Evolutionary conservation across 495 filamentous ascomycete genomes (phyloP), one percentile per base, ranked within the genome.

Genomic region (Lasiosphaeria hispida): DNA sequence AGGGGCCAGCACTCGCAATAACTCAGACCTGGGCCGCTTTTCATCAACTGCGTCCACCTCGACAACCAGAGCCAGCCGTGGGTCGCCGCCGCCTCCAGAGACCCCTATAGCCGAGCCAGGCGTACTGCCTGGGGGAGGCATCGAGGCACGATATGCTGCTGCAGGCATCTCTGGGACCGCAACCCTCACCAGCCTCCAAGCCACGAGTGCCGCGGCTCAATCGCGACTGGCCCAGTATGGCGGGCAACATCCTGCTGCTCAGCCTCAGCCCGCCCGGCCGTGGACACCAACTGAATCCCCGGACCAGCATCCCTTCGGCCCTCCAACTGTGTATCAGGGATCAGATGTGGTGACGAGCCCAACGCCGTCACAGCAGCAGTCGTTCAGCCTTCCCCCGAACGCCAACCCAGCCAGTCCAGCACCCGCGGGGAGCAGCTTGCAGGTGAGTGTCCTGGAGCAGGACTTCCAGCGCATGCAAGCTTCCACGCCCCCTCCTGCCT

Each of bases 231-330:
- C 87, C 19, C 89, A 91, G 52, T 95, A 96, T 75, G 79, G 80
- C 23, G 65, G 71, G 39, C 71, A 73, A 19, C 67, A 60, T n/a
- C 60, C 53, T 5, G 48, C 51, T 7, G 55, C 59, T 0, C 79
- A 79, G 54, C 60, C 69, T 39, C 79, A 79, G 51, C 77, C 83
- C 9, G 78, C 82, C 39, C 82, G 93, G 51, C 92, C 92, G 45
- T 98, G 94, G 94, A 98, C 95, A 14, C 94, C 94, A 1, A 97
- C 94, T 30, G 94, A 98, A 68, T 80, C 87, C 53, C 92, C 94
- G 2, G 94, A 89, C 6, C 87, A 85, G 55, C 85, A 91, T 55
- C 92, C 91, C 2, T 91, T 96, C 78, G 94, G 93, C 0, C 92
- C 94, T 35, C 92, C 94, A 4, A 91, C 90, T 0, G 87, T 95